These are phyloP conservation scores for Pichia sporocuriosa DNA, from an alignment of 805 yeast genomes.

Conservation along the genomic window DNA sequence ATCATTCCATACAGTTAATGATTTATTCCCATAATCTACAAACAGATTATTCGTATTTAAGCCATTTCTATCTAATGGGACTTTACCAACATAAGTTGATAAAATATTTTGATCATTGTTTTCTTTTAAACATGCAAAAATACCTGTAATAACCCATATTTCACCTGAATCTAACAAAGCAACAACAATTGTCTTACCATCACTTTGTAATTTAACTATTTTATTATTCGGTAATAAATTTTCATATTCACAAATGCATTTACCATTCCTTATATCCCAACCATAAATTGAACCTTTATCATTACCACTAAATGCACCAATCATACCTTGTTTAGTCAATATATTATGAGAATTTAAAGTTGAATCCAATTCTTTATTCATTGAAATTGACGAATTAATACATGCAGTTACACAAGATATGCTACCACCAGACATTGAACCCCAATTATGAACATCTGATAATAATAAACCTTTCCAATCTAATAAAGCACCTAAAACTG, in stretches of 20 bases:
- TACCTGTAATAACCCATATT: constrained; percentile 18
- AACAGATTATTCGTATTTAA: constrained; percentile 10
- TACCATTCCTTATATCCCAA: constrained; percentile 28
- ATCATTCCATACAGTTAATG: constrained; percentile 19
- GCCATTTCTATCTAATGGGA: constrained; percentile 5
- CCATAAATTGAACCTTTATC: constrained; percentile 23
- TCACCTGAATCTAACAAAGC: constrained; percentile 20
- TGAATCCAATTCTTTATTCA: background rate
- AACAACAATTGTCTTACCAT: constrained; percentile 25
- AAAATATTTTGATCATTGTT: constrained; percentile 9
- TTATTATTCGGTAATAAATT: background rate
- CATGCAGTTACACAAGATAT: constrained; percentile 10
- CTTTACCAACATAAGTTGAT: constrained; percentile 6
- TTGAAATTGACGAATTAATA: constrained; percentile 4
- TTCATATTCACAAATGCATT: constrained; percentile 1
- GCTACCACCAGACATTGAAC: constrained; percentile 7
- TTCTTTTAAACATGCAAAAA: constrained; percentile 12
- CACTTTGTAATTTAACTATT: constrained; percentile 23
- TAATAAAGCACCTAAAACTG: constrained; percentile 23
- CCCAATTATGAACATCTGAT: constrained; percentile 10
- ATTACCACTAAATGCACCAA: constrained; percentile 29
- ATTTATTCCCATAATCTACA: constrained; percentile 29
- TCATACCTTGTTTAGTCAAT: constrained; percentile 22
- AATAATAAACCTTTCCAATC: constrained; percentile 17
- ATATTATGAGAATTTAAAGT: constrained; percentile 13